These are phyloP conservation scores for Nasturtium officinale DNA, from an alignment of 345 rosid species.

Conservation along the genomic window DNA sequence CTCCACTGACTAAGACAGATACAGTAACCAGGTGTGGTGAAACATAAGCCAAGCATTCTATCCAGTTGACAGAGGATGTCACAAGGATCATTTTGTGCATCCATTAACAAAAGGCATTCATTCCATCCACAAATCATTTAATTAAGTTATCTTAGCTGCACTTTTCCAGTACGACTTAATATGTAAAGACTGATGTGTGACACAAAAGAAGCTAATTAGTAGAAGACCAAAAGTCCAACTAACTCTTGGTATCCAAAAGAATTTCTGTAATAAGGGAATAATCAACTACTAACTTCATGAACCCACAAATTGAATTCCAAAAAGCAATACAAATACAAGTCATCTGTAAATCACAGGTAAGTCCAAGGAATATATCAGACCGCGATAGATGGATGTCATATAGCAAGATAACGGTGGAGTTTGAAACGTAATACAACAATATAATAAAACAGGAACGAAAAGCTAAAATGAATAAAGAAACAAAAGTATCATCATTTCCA, in stretches of 20 bases:
- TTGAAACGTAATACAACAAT: not conserved
- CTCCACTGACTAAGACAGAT: conserved; percentile 6
- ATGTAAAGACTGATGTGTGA: conserved; percentile 16
- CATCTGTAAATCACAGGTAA: not conserved
- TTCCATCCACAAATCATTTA: conserved; percentile 19
- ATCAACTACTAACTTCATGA: conserved; percentile 12
- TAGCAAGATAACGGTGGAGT: conserved; percentile 6
- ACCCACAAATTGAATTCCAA: conserved; percentile 10
- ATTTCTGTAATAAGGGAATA: conserved; percentile 1
- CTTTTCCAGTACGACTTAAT: conserved; percentile 18
- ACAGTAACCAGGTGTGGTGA: conserved; percentile 13
- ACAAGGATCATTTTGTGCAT: conserved; percentile 18
- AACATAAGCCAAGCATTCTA: conserved; percentile 26
- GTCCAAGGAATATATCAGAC: conserved; percentile 20
- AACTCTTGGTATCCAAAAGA: conserved; percentile 20
- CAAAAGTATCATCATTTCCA: conserved; percentile 13
- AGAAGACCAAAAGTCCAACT: conserved; percentile 18
- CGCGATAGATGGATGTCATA: conserved; percentile 1
- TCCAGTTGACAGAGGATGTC: conserved; percentile 22
- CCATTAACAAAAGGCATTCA: conserved; percentile 19
- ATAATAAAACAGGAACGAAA: conserved; percentile 1
- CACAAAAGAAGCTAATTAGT: conserved; percentile 24
- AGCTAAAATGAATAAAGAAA: conserved; percentile 6
- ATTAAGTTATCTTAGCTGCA: conserved; percentile 13
- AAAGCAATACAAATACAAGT: conserved; percentile 9